Evolutionary conservation across 352 stramenopile genomes (phyloP).

Genomic region (Pythium pyrilobum): DNA sequence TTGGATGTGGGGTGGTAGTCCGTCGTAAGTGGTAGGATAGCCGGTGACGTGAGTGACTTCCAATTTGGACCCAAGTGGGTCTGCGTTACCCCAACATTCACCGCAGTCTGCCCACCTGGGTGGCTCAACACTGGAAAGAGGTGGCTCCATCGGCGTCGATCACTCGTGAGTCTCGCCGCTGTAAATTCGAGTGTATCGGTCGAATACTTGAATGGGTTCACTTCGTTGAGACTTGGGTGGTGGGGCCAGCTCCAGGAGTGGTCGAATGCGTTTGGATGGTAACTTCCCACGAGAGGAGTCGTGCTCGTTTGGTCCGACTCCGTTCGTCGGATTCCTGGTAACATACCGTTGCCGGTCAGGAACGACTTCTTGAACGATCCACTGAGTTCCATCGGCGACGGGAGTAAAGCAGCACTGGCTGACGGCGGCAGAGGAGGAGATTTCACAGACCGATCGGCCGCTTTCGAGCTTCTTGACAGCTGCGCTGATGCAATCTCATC

Average conservation of each 20-base stretch:
- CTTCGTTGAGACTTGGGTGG: slow-evolving; percentile 1
- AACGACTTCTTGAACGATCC: slow-evolving; percentile 22
- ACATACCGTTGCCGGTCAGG: slow-evolving; percentile 18
- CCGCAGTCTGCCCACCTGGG: background rate
- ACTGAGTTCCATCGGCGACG: slow-evolving; percentile 18
- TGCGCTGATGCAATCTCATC: background rate
- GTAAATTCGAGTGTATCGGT: slow-evolving; percentile 26
- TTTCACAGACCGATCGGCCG: background rate
- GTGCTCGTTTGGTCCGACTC: slow-evolving; percentile 13
- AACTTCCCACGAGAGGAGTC: slow-evolving; percentile 6
- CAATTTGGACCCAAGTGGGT: slow-evolving; percentile 92
- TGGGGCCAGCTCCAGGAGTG: background rate
- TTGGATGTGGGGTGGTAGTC: slow-evolving; percentile 82
- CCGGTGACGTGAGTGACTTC: slow-evolving; percentile 93
- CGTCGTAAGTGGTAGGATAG: slow-evolving; percentile 89
- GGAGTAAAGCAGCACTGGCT: background rate
- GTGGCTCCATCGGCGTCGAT: slow-evolving; percentile 94
- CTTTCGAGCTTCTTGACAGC: slow-evolving; percentile 1
- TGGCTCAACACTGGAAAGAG: slow-evolving; percentile 85
- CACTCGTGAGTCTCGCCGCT: slow-evolving; percentile 50
- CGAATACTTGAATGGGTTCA: slow-evolving; percentile 50
- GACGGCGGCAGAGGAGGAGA: slow-evolving; percentile 6
- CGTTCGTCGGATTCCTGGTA: background rate
- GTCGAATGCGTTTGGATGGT: background rate
- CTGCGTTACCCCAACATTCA: slow-evolving; percentile 18